Percentiles rank a stretch among this genome's conserved stretches.
phyloP scores from a whole-genome alignment of 345 rosid genomes.

The Linum lewisii region DNA sequence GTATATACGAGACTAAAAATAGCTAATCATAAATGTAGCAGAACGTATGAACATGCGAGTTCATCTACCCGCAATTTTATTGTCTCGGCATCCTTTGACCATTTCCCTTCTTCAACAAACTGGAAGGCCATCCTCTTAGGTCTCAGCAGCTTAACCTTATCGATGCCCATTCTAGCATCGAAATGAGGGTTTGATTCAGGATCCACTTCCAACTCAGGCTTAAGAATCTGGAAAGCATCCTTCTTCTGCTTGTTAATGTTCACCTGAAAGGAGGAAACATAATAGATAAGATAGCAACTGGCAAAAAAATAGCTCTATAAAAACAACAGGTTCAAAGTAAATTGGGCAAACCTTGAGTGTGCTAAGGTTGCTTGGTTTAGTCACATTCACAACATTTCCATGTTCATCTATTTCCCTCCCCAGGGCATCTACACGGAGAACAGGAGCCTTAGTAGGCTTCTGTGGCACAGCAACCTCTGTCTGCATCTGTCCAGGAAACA shows the following conservation, averaged over 20 bases:
- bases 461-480: constrained; percentile 47
- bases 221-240: constrained; percentile 91
- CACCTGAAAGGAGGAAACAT: constrained; percentile 42
- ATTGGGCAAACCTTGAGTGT: constrained; percentile 64
- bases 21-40: not conserved
- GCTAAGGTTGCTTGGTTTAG: constrained; percentile 91
- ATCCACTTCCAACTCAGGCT: constrained; percentile 82
- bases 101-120: constrained; percentile 98
- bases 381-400: constrained; percentile 67
- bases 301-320: not conserved
- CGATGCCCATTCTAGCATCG: constrained; percentile 76
- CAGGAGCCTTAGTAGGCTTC: constrained; percentile 82
- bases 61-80: constrained; percentile 59
- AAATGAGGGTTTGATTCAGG: constrained; percentile 72
- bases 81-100: constrained; percentile 88
- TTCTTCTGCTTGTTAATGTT: constrained; percentile 95
- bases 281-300: not conserved
- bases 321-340: not conserved
- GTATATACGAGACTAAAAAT: not conserved
- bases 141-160: constrained; percentile 73
- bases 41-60: not conserved
- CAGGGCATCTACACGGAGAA: constrained; percentile 78
- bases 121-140: constrained; percentile 82
- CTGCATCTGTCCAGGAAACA: constrained; percentile 61
- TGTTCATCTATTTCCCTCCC: constrained; percentile 98